These are phyloP conservation scores for Monosporozyma aerobia DNA, from an alignment of 805 yeast species.

Conservation along the genomic window DNA sequence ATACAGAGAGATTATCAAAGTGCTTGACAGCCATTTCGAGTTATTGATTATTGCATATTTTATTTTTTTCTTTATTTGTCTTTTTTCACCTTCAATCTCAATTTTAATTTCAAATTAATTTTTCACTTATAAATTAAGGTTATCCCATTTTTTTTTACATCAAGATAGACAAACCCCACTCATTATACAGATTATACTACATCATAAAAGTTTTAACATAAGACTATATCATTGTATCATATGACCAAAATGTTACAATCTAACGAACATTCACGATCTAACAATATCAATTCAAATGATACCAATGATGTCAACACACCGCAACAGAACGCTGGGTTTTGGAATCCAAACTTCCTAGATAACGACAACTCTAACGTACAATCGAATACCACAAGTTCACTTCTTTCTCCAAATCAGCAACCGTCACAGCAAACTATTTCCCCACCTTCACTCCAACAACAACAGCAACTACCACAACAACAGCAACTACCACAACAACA, in stretches of 20 bases:
- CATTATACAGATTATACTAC: too few species aligned
- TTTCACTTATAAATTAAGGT: background rate
- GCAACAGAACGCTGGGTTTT: conserved; percentile 1
- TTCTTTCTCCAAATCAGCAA: conserved; percentile 2
- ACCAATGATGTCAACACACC: background rate
- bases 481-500: background rate
- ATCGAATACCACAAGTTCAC: conserved; percentile 1
- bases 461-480: background rate
- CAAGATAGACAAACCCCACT: background rate
- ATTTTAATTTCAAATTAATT: background rate
- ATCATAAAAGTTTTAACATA: too few species aligned
- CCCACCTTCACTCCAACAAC: conserved; percentile 1
- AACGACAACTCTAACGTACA: background rate
- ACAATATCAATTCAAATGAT: background rate
- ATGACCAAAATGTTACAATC: background rate
- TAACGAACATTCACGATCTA: background rate
- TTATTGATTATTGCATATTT: background rate
- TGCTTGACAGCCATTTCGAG: too few species aligned
- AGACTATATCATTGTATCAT: background rate
- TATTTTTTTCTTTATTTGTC: background rate
- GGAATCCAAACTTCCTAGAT: conserved; percentile 12
- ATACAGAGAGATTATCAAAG: background rate
- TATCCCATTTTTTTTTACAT: background rate
- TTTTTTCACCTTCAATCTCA: background rate
- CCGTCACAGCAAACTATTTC: conserved; percentile 1